Percentiles rank a stretch among this genome's conserved stretches.
Evolutionary conservation across 2,329 filamentous ascomycete genomes (phyloP).

Genomic region (Phyllachora maydis): DNA sequence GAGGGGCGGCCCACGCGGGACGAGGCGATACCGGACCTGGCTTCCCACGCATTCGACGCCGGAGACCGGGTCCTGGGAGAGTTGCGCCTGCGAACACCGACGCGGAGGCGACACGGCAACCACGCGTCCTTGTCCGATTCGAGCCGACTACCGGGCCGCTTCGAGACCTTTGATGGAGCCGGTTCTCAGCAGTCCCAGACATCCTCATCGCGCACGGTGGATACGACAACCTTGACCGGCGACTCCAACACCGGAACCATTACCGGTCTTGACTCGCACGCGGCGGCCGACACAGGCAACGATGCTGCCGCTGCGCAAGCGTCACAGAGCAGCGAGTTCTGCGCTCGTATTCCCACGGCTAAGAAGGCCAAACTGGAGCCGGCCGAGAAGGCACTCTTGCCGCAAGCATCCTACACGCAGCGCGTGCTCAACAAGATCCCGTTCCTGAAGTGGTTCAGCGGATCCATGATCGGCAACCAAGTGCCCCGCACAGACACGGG

Average conservation of each 20-base stretch:
- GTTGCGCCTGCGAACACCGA: not conserved
- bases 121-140: constrained; percentile 3
- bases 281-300: constrained; percentile 4
- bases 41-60: constrained; percentile 7
- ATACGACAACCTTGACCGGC: constrained; percentile 28
- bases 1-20: constrained; percentile 44
- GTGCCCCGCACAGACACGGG: constrained; percentile 54
- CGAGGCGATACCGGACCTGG: constrained; percentile 34
- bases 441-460: constrained; percentile 51
- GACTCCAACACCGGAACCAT: constrained; percentile 11
- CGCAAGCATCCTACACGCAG: constrained; percentile 44
- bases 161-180: constrained; percentile 16
- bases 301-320: constrained; percentile 7
- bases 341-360: constrained; percentile 44
- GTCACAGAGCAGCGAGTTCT: constrained; percentile 21
- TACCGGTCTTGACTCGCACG: constrained; percentile 1
- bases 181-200: constrained; percentile 22
- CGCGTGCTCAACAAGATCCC: constrained; percentile 44
- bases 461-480: constrained; percentile 52
- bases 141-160: constrained; percentile 13
- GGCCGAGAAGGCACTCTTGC: constrained; percentile 48
- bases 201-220: constrained; percentile 35
- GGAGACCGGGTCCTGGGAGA: too few species aligned
- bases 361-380: constrained; percentile 44
- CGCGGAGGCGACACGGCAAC: constrained; percentile 1